Evolutionary conservation across 2,329 filamentous ascomycete genomes (phyloP), one percentile per base, ranked within the genome.

Genomic region (Phoma sp.): DNA sequence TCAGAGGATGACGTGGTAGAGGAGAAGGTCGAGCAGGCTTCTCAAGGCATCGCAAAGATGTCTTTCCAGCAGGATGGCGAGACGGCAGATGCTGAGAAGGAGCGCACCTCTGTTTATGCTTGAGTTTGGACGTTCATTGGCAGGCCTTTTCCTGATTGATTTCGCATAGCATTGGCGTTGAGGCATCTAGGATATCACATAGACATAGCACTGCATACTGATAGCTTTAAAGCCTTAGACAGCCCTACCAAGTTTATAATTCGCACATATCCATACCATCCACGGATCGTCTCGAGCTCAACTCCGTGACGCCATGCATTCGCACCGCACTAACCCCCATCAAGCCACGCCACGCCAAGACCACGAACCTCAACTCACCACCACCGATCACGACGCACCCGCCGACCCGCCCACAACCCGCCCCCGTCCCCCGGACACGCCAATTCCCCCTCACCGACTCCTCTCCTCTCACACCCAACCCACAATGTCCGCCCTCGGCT

Each of bases 1-100:
- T 96, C 64, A 82, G 88, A 57, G 84, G 82, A 43, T 8, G 54
- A 65, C 8, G 39, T 57, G 52, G 51, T 50, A 1, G 59, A 61
- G 27, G 25, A 61, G 39, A 55, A 54, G 27, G 50, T 68, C 12
- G 56, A 64, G 9, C 52, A 67, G 31, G 61, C 63, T 9, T 67
- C 64, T 9, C 54, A 62, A 25, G 49, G 51, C 15, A 48, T 68
- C 13, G 57, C 60, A 10, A 60, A 43, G 17, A 52, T 68, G 37
- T 68, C 65, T 7, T 67, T 68, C 21, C 50, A 58, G 12, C 43
- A 62, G 22, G 57, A 60, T 9, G 57, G 59, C 9, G 31, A 63
- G 46, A 54, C 32, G 72, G 79, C 64, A 22, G 79, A 78, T 51
- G 80, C 76, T 4, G 55, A 58, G 29, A 38, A 58, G n/a, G 50